Conservation (phyloP, 2,329 filamentous ascomycete genomes). For the Calonectria leucothoes region DNA sequence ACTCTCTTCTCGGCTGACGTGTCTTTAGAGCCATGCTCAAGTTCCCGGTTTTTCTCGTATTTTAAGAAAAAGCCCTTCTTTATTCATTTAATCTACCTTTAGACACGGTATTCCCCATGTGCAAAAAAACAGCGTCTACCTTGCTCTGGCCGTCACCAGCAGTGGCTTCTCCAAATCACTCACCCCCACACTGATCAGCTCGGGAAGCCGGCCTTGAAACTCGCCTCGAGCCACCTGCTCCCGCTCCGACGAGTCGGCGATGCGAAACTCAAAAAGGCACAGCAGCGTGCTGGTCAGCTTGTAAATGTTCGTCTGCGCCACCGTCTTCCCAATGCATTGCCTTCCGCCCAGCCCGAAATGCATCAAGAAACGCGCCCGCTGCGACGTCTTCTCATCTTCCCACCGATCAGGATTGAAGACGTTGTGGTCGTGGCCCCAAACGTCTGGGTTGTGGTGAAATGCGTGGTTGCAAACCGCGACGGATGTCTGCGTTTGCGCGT, state of each 20-base stretch:
- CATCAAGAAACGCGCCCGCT: constrained; percentile 20
- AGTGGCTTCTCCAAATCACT: constrained; percentile 20
- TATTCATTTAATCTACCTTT: background rate
- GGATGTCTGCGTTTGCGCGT: background rate
- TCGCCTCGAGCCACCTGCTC: background rate
- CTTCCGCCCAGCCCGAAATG: constrained; percentile 30
- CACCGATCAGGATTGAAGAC: constrained; percentile 21
- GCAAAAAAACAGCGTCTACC: too few relatives aligned
- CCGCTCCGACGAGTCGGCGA: constrained; percentile 19
- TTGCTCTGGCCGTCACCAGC: constrained; percentile 12
- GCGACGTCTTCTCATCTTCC: constrained; percentile 9
- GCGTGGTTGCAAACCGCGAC: constrained; percentile 28
- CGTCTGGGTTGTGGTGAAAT: constrained; percentile 25
- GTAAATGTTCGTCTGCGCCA: constrained; percentile 28
- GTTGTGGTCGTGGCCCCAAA: constrained; percentile 27
- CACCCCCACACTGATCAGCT: constrained; percentile 21
- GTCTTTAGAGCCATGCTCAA: background rate
- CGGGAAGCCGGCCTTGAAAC: constrained; percentile 14
- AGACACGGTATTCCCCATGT: too few relatives aligned
- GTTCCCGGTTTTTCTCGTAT: background rate
- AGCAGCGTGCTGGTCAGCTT: constrained; percentile 22
- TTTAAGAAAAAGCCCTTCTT: background rate
- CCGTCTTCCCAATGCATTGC: constrained; percentile 28
- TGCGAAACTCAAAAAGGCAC: constrained; percentile 19
- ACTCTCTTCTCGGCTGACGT: background rate